Evolutionary conservation across 2,329 filamentous ascomycete species (phyloP).

Genomic region (Colletotrichum sojae): DNA sequence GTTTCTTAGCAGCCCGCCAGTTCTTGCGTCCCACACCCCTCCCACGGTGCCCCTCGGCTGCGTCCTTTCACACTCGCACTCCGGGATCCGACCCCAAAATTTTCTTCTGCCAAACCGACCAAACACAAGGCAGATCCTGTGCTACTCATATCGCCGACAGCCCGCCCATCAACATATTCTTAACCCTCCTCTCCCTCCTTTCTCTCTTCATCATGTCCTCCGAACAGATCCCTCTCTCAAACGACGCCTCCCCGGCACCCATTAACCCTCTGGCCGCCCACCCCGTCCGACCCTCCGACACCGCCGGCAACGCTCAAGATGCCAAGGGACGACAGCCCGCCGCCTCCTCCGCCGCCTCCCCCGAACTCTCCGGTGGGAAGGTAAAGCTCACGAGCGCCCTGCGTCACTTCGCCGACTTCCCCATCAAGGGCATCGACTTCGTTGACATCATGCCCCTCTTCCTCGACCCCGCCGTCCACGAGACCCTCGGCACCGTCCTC

Average conservation of each 20-base stretch:
- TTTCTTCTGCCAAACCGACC: conserved; percentile 41
- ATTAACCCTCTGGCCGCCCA: conserved; percentile 51
- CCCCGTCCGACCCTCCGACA: conserved; percentile 42
- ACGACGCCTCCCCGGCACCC: conserved; percentile 42
- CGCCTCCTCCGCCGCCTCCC: conserved; percentile 72
- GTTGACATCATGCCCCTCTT: conserved; percentile 99
- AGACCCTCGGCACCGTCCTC: conserved; percentile 84
- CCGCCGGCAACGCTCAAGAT: conserved; percentile 60
- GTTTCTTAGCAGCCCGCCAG: too few species aligned
- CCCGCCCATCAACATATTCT: conserved; percentile 43
- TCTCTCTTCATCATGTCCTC: conserved; percentile 53
- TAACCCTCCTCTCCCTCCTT: conserved; percentile 46
- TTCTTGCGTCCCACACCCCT: conserved; percentile 5
- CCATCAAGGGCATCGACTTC: conserved; percentile 92
- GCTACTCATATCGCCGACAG: conserved; percentile 41
- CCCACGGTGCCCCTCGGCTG: background rate
- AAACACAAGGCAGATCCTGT: conserved; percentile 14
- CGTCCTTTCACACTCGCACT: conserved; percentile 1
- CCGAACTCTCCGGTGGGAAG: conserved; percentile 78
- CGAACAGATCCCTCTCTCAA: conserved; percentile 39
- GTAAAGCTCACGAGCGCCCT: conserved; percentile 80
- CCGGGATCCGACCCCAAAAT: conserved; percentile 44
- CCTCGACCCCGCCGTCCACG: conserved; percentile 80
- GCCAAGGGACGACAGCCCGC: conserved; percentile 75
- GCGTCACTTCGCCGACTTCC: conserved; percentile 92